Conservation (phyloP, 1,284 basidiomycete genomes). For the Sanghuangporus sanghuang region DNA sequence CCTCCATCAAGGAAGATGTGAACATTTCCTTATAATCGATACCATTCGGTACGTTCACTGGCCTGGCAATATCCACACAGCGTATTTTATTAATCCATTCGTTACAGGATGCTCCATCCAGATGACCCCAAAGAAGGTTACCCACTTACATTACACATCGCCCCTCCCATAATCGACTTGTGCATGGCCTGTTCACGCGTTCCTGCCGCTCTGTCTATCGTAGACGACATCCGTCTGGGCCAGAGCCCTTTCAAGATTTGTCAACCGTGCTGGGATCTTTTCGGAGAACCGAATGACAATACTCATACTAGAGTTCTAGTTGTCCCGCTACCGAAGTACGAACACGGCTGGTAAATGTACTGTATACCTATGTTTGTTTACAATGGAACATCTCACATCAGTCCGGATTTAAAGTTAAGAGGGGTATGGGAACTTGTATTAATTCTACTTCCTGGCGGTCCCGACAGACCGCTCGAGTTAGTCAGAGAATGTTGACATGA, state of each 20-base stretch:
- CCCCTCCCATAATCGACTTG: slow-evolving; percentile 52
- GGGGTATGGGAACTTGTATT: background rate
- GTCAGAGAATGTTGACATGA: background rate
- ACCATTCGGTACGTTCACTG: slow-evolving; percentile 53
- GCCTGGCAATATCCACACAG: background rate
- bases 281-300: slow-evolving; percentile 44
- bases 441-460: background rate
- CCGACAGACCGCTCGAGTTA: background rate
- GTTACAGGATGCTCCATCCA: slow-evolving; percentile 49
- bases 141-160: slow-evolving; percentile 60
- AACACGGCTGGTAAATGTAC: slow-evolving; percentile 28
- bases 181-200: slow-evolving; percentile 67
- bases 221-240: slow-evolving; percentile 65
- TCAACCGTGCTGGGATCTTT: slow-evolving; percentile 61
- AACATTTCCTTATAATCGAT: slow-evolving; percentile 71
- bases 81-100: background rate
- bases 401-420: background rate
- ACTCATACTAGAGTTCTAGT: slow-evolving; percentile 35
- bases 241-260: slow-evolving; percentile 74
- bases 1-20: slow-evolving; percentile 74
- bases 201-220: slow-evolving; percentile 60
- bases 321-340: slow-evolving; percentile 46
- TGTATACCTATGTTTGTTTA: too few species aligned
- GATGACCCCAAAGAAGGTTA: slow-evolving; percentile 52
- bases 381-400: background rate